These are phyloP conservation scores for Polymyxa betae DNA, from an alignment of 208 protist species.

Conservation along the genomic window DNA sequence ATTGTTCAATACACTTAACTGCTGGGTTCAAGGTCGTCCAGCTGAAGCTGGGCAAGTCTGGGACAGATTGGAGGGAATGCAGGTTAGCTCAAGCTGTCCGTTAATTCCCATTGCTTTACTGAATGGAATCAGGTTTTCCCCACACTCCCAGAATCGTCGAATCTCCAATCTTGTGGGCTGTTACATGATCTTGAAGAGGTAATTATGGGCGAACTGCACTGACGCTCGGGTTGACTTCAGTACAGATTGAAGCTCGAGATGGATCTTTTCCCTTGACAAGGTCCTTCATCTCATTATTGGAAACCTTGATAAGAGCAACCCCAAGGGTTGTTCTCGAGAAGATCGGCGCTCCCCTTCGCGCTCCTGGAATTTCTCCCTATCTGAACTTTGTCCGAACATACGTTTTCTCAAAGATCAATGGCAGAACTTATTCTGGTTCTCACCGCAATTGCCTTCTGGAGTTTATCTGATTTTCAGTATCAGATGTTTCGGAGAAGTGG, in stretches of 20 bases:
- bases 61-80: neutral
- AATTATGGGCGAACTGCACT: no score
- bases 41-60: neutral
- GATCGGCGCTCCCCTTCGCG: neutral
- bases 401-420: no score
- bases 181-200: neutral
- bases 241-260: neutral
- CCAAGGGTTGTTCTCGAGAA: neutral
- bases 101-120: no score
- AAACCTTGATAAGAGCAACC: neutral
- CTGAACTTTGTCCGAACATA: neutral
- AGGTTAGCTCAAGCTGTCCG: no score
- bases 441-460: no score
- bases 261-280: neutral
- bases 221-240: no score
- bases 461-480: no score
- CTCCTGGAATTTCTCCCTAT: neutral
- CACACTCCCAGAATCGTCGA: no score
- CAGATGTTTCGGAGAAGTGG: no score
- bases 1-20: neutral
- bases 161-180: no score
- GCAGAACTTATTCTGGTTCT: no score
- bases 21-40: neutral
- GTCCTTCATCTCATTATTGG: neutral
- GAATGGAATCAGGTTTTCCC: no score